Base-by-base conservation (phyloP, 2,329 filamentous ascomycete genomes). In the Bipolaris zeicola region DNA sequence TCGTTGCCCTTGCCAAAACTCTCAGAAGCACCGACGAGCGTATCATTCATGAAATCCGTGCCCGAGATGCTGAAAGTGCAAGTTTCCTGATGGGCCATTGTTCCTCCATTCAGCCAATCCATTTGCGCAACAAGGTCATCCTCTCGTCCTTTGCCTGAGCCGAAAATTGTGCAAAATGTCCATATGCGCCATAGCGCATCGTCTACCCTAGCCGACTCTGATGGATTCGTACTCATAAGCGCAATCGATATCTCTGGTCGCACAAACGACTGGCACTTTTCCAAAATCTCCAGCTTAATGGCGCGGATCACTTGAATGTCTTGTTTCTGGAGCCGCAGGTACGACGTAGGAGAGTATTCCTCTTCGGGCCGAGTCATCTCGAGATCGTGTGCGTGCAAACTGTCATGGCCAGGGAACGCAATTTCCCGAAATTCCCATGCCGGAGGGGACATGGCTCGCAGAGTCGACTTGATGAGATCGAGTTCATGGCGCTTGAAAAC, bases 101-200 rank as follows among this genome's bases (percentile, higher is more conserved):
- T 55, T 2, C 85, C 85, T 33, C 85, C 86, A 55, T 81, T 82
- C 10, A 89, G 74, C 86, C 86, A 89, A 64, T 87, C 85, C 62
- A 85, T 79, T 67, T 88, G 85, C 3, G 81, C 84, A 34, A 81
- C 77, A 33, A 87, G 76, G 57, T 88, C 85, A 28, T 85, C 81
- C 62, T 87, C 84, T 13, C 85, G 80, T 4, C 79, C 80, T 62
- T 85, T 87, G 0, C 80, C 79, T 47, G 79, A 81, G 1, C 86
- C 86, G 50, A 89, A 89, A 31, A 87, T 82, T 51, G 81, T 81
- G 71, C 85, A 88, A 71, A 88, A 89, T 0, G 82, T 86, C 85
- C 86, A 88, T 28, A 89, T 83, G 2, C 86, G 82, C 84, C 85
- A 88, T 45, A 88, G 80, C 0, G 86, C 85, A 69, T 87, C 81